A percentile compares a stretch with the other conserved stretches of the same genome.
Evolutionary conservation across 2,329 filamentous ascomycete genomes (phyloP).

Genomic region (Penicillium aurantiogriseum): DNA sequence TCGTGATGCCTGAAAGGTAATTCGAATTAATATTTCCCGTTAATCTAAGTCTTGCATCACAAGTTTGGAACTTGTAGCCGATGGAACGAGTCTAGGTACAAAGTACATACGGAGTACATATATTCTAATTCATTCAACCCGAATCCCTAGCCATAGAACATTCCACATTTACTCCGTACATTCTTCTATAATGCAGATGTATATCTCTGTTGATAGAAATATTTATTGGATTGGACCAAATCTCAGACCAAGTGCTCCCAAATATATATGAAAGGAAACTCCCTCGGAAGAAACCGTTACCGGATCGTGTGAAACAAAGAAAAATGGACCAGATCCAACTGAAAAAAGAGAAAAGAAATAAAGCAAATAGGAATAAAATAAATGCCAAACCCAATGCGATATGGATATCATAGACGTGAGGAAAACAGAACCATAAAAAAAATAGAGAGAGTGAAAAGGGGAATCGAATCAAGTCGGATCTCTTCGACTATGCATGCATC

Average conservation of each 20-base stretch:
- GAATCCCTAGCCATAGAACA: too few species aligned
- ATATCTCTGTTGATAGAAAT: background rate
- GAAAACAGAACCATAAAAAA: conserved; percentile 3
- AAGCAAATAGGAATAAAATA: background rate
- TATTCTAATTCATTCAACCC: too few species aligned
- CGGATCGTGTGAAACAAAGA: background rate
- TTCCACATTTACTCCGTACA: background rate
- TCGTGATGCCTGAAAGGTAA: conserved; percentile 9
- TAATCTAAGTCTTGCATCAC: background rate
- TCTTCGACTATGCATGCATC: conserved; percentile 45
- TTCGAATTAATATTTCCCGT: background rate
- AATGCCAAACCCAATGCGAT: conserved; percentile 15
- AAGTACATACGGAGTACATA: too few species aligned
- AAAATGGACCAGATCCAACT: background rate
- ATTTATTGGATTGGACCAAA: background rate
- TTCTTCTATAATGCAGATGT: background rate
- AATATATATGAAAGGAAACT: background rate
- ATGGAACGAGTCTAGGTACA: background rate
- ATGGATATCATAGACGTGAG: conserved; percentile 25
- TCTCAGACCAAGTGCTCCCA: background rate
- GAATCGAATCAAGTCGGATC: background rate
- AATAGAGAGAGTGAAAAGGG: background rate
- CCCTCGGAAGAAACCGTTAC: background rate
- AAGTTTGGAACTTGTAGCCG: background rate
- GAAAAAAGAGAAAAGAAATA: background rate